Evolutionary conservation across 2,329 filamentous ascomycete species (phyloP).

Genomic region (Fusarium camptoceras): DNA sequence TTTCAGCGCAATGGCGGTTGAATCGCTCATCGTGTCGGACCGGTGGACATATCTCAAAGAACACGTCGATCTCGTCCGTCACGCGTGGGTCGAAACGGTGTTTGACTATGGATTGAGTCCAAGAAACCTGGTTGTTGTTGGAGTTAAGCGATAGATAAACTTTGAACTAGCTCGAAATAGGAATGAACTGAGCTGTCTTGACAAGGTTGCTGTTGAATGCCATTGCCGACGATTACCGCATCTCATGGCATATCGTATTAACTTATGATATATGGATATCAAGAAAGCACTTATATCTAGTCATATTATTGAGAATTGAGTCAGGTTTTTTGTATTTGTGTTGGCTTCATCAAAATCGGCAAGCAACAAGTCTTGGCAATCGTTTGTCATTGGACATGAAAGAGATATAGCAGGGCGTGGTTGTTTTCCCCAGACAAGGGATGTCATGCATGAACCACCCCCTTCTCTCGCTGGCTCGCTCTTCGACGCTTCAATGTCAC

Average conservation of each 20-base stretch:
- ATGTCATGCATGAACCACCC: constrained; percentile 48
- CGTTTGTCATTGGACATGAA: constrained; percentile 11
- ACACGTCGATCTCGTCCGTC: constrained; percentile 74
- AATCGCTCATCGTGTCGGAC: constrained; percentile 91
- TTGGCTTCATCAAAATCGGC: constrained; percentile 21
- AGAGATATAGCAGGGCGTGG: constrained; percentile 16
- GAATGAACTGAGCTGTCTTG: constrained; percentile 21
- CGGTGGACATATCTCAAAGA: constrained; percentile 89
- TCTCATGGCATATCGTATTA: not conserved
- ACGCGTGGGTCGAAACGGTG: constrained; percentile 92
- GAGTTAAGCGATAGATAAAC: constrained; percentile 73
- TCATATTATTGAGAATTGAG: constrained; percentile 18
- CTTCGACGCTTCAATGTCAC: constrained; percentile 22
- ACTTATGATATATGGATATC: not conserved
- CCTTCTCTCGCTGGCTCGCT: constrained; percentile 23
- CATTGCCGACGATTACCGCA: constrained; percentile 8
- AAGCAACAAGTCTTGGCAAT: constrained; percentile 21
- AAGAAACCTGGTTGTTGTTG: constrained; percentile 91
- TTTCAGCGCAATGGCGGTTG: constrained; percentile 88
- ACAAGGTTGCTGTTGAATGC: constrained; percentile 5
- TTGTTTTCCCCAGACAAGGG: constrained; percentile 25
- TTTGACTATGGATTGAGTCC: constrained; percentile 91
- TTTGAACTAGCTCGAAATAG: constrained; percentile 29
- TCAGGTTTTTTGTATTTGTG: constrained; percentile 1
- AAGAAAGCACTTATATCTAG: constrained; percentile 5